Percentiles rank a stretch among this genome's conserved stretches.
Conservation (phyloP, 2,329 filamentous ascomycete genomes). For the Alternaria tenuissima region DNA sequence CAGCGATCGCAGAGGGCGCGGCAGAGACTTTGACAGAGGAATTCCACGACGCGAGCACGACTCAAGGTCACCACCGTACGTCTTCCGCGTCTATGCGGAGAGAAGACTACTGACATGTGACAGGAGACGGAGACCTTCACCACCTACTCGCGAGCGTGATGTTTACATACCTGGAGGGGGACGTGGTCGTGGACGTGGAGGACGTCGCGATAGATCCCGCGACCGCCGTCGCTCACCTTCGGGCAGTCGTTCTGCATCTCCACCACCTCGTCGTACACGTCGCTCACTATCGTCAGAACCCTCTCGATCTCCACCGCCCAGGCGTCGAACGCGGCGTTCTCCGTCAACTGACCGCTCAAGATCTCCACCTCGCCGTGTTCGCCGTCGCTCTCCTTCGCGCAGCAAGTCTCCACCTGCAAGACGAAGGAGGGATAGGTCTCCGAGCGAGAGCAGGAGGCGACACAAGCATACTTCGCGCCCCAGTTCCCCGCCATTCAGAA, state of each 20-base stretch:
- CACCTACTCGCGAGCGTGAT: slow-evolving; percentile 62
- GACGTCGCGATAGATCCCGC: slow-evolving; percentile 47
- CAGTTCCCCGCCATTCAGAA: slow-evolving; percentile 53
- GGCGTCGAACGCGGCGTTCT: slow-evolving; percentile 38
- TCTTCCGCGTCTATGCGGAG: neutral
- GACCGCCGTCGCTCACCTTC: slow-evolving; percentile 48
- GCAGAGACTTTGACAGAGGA: slow-evolving; percentile 57
- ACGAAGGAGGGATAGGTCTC: slow-evolving; percentile 39
- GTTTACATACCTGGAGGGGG: slow-evolving; percentile 63
- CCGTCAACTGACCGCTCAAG: slow-evolving; percentile 42
- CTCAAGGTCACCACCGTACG: slow-evolving; percentile 60
- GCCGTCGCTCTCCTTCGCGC: slow-evolving; percentile 24
- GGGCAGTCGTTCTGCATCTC: slow-evolving; percentile 25
- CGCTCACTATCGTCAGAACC: slow-evolving; percentile 25
- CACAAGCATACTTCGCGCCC: slow-evolving; percentile 57
- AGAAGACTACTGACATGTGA: slow-evolving; percentile 32
- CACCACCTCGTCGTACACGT: slow-evolving; percentile 19
- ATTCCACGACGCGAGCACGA: slow-evolving; percentile 55
- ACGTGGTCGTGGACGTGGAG: slow-evolving; percentile 46
- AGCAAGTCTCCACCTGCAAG: slow-evolving; percentile 28
- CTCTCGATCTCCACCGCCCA: slow-evolving; percentile 38
- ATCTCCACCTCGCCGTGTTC: slow-evolving; percentile 34
- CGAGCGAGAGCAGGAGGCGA: slow-evolving; percentile 43
- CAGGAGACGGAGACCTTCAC: slow-evolving; percentile 58
- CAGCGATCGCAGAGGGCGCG: slow-evolving; percentile 49